Conservation (phyloP, 352 stramenopile species). For the Globisporangium barbulae region DNA sequence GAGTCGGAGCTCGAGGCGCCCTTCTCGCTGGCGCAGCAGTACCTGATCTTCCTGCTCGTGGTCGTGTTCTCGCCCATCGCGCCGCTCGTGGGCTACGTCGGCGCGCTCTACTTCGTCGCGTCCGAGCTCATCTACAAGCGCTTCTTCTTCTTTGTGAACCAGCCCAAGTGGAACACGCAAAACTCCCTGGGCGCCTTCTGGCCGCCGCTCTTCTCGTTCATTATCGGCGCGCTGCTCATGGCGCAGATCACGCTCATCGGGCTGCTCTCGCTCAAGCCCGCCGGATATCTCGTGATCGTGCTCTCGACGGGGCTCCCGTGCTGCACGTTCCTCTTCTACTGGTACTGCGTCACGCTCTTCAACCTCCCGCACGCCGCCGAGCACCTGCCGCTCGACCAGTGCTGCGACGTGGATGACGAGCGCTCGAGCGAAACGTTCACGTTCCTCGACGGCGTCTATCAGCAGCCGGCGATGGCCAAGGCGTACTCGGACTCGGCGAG, state of each 20-base stretch:
- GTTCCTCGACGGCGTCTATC: slow-evolving; percentile 66
- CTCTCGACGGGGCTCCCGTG: slow-evolving; percentile 41
- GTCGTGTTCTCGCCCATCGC: slow-evolving; percentile 72
- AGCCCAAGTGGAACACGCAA: slow-evolving; percentile 46
- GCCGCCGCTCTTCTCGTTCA: slow-evolving; percentile 64
- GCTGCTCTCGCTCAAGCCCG: slow-evolving; percentile 62
- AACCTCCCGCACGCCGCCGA: slow-evolving; percentile 41
- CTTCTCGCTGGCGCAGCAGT: slow-evolving; percentile 61
- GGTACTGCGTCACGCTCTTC: slow-evolving; percentile 54
- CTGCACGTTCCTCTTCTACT: slow-evolving; percentile 60
- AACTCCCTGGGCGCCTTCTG: slow-evolving; percentile 67
- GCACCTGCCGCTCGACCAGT: slow-evolving; percentile 62
- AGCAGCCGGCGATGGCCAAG: slow-evolving; percentile 60
- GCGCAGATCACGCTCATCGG: slow-evolving; percentile 63
- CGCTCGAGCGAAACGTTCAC: slow-evolving; percentile 50
- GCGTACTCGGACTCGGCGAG: slow-evolving; percentile 15
- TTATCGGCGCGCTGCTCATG: slow-evolving; percentile 59
- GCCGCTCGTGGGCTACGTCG: slow-evolving; percentile 63
- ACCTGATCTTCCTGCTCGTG: slow-evolving; percentile 70
- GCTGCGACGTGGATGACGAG: slow-evolving; percentile 57
- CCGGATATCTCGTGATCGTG: slow-evolving; percentile 39
- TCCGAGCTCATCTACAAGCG: slow-evolving; percentile 69
- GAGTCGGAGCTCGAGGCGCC: slow-evolving; percentile 52
- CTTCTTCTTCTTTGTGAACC: slow-evolving; percentile 68
- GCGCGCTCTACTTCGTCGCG: slow-evolving; percentile 60